phyloP scores from a whole-genome alignment of 768 basidiomycete species.

The Kwoniella sp. region DNA sequence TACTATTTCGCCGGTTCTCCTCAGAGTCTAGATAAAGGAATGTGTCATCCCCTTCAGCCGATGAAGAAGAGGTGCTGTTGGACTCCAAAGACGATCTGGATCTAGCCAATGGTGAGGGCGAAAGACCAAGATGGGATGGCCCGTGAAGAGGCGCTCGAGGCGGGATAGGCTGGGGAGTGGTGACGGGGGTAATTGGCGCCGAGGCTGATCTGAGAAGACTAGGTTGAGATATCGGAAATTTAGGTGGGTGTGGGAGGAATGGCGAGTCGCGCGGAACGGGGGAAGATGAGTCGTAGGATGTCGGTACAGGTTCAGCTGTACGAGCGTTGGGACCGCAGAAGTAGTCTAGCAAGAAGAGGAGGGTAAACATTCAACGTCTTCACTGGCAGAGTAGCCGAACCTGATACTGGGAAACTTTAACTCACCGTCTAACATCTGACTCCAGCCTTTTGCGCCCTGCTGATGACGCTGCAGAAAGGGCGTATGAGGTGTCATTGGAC shows the following conservation, averaged over 20 bases:
- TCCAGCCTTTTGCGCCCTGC: conserved; percentile 40
- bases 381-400: no score
- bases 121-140: conserved; percentile 2
- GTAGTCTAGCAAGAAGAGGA: conserved; percentile 30
- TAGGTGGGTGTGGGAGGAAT: conserved; percentile 15
- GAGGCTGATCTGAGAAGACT: conserved; percentile 23
- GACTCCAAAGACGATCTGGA: conserved; percentile 25
- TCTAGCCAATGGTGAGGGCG: conserved; percentile 25
- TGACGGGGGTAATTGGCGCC: conserved; percentile 21
- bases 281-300: conserved; percentile 12
- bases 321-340: conserved; percentile 36
- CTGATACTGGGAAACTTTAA: no score
- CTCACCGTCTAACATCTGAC: conserved; percentile 49
- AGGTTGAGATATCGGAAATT: background rate
- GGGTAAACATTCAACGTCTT: no score
- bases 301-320: conserved; percentile 6
- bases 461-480: conserved; percentile 16
- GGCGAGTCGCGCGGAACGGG: conserved; percentile 14
- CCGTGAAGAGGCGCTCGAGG: conserved; percentile 5
- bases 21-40: background rate
- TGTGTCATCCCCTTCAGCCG: conserved; percentile 15
- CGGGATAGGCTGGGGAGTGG: conserved; percentile 1
- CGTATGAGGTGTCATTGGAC: conserved; percentile 25
- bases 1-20: background rate
- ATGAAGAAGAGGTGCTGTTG: conserved; percentile 6